Conservation (phyloP, 2,329 filamentous ascomycete genomes). For the Exophiala sp. region DNA sequence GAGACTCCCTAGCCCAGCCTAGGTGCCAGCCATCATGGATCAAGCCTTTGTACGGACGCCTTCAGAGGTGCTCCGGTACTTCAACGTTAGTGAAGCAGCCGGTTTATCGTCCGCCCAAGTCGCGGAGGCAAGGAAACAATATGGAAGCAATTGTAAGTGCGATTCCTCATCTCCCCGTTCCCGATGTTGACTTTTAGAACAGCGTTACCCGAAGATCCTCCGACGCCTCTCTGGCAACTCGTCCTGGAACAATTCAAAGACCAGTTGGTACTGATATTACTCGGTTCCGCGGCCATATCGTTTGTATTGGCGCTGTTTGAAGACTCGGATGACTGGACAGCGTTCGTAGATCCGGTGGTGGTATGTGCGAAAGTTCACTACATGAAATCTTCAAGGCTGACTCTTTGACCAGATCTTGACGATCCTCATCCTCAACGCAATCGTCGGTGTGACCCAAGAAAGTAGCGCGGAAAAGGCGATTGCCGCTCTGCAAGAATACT, state of each 20-base stretch:
- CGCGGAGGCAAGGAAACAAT: conserved; percentile 40
- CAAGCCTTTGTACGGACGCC: conserved; percentile 48
- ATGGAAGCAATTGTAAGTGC: conserved; percentile 51
- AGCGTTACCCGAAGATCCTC: conserved; percentile 82
- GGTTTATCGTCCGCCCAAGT: conserved; percentile 50
- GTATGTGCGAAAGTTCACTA: conserved; percentile 52
- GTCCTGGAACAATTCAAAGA: conserved; percentile 99
- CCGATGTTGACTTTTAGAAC: conserved; percentile 25
- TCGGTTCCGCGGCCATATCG: conserved; percentile 87
- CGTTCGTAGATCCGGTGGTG: conserved; percentile 92
- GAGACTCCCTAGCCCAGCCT: not conserved
- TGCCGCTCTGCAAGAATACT: conserved; percentile 96
- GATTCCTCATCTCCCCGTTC: not conserved
- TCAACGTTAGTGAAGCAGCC: conserved; percentile 46
- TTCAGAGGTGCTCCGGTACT: conserved; percentile 47
- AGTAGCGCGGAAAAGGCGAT: conserved; percentile 98
- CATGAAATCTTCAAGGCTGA: not conserved
- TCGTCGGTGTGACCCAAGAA: conserved; percentile 97
- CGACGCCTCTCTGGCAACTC: conserved; percentile 92
- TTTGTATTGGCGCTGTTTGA: conserved; percentile 92
- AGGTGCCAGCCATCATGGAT: conserved; percentile 43
- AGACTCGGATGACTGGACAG: conserved; percentile 87
- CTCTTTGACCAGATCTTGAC: conserved; percentile 69
- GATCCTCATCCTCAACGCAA: conserved; percentile 90
- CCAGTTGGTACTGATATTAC: conserved; percentile 89